These are phyloP conservation scores for Neocucurbitaria cava DNA, from an alignment of 2,329 filamentous ascomycete genomes.

Conservation along the genomic window DNA sequence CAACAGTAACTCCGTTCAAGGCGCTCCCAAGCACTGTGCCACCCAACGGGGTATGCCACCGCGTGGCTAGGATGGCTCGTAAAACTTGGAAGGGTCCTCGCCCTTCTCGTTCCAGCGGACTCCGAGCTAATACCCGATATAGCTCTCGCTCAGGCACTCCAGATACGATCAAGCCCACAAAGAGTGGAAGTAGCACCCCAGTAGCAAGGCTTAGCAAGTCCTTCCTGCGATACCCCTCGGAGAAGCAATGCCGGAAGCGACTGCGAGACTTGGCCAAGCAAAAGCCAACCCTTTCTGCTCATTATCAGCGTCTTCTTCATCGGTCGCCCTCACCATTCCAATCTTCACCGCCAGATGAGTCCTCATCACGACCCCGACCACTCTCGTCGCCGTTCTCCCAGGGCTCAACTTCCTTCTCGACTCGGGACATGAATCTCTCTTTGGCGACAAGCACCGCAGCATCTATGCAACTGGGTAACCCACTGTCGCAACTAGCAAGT, in stretches of 20 bases:
- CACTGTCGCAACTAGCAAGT: conserved; percentile 54
- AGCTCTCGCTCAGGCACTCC: conserved; percentile 48
- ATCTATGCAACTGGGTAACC: conserved; percentile 59
- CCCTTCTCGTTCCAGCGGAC: conserved; percentile 33
- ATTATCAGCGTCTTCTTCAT: conserved; percentile 68
- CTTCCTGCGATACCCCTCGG: conserved; percentile 62
- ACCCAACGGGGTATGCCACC: conserved; percentile 69
- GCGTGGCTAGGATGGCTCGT: conserved; percentile 67
- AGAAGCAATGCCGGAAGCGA: conserved; percentile 64
- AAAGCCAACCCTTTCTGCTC: conserved; percentile 67
- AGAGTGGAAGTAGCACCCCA: conserved; percentile 58
- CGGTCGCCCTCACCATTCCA: conserved; percentile 67
- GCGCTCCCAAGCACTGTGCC: conserved; percentile 69
- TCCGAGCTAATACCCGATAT: conserved; percentile 24
- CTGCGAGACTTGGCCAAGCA: conserved; percentile 66
- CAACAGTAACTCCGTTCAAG: conserved; percentile 71
- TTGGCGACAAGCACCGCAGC: conserved; percentile 59
- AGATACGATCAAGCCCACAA: conserved; percentile 51
- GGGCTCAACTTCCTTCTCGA: conserved; percentile 49
- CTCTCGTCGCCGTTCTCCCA: conserved; percentile 48
- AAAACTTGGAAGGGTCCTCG: conserved; percentile 64
- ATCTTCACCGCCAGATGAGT: conserved; percentile 43
- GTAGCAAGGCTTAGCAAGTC: conserved; percentile 48
- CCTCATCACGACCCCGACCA: conserved; percentile 49
- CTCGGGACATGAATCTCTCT: conserved; percentile 59